These are phyloP conservation scores for Eragrostis curvula DNA, from an alignment of 176 grass and related monocot genomes.

Conservation along the genomic window DNA sequence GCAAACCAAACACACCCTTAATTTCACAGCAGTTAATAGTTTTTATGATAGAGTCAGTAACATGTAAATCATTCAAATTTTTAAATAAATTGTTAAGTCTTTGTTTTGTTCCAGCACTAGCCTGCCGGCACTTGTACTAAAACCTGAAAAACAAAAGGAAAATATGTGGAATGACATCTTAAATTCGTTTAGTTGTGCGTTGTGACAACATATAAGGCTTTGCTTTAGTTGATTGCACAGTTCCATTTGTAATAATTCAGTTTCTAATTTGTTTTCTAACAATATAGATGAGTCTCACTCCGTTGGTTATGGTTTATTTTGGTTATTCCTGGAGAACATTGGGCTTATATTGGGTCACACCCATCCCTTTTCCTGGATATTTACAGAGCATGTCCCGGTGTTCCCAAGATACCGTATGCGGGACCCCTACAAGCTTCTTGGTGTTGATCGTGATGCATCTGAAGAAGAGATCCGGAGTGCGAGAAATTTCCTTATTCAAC, in stretches of 20 bases:
- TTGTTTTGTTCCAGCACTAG: neutral
- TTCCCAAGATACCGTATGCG: conserved; percentile 71
- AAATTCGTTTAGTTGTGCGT: conserved; percentile 1
- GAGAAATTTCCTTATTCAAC: conserved; percentile 75
- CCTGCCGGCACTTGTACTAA: neutral
- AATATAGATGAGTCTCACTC: neutral
- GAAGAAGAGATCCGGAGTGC: conserved; percentile 93
- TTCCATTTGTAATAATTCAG: neutral
- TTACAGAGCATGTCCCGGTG: conserved; percentile 64
- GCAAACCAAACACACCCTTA: too few relatives aligned
- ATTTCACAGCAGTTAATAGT: neutral
- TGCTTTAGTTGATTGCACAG: neutral
- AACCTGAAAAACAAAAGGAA: neutral
- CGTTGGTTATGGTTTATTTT: neutral
- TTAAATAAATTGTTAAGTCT: neutral
- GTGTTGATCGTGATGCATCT: conserved; percentile 68
- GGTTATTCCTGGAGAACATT: conserved; percentile 6
- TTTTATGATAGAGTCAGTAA: neutral
- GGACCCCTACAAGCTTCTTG: conserved; percentile 90
- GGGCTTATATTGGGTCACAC: conserved; percentile 4
- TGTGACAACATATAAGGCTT: conserved; percentile 11
- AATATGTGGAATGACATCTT: conserved; percentile 1
- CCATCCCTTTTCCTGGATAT: conserved; percentile 31
- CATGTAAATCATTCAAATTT: neutral
- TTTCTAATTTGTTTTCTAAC: neutral